Conservation (phyloP, 257 asterid species). For the Gentiana dahurica region DNA sequence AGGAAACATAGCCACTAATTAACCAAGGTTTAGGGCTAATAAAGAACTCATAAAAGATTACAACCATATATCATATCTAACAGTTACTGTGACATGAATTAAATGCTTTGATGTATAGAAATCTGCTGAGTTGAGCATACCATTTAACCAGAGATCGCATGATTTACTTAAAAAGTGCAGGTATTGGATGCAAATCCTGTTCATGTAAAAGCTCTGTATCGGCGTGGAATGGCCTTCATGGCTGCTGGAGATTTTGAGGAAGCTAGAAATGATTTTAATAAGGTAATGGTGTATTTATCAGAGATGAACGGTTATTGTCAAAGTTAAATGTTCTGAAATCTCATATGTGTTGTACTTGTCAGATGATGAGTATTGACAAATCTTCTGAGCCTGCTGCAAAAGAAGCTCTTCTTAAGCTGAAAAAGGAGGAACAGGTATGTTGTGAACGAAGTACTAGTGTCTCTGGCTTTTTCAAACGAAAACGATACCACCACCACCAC, state of each 20-base stretch:
- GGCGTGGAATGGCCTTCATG: slow-evolving; percentile 97
- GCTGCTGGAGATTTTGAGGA: slow-evolving; percentile 79
- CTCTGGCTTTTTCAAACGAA: not conserved
- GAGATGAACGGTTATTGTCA: too few species aligned
- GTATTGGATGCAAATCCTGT: slow-evolving; percentile 84
- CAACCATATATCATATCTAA: too few species aligned
- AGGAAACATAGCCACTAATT: too few species aligned
- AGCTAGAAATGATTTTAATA: slow-evolving; percentile 80
- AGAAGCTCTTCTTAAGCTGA: slow-evolving; percentile 78
- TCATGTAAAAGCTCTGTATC: slow-evolving; percentile 86
- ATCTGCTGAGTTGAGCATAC: not conserved
- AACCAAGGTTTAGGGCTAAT: too few species aligned
- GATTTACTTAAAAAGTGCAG: slow-evolving; percentile 22
- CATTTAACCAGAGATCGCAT: not conserved
- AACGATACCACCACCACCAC: too few species aligned
- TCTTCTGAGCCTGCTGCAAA: slow-evolving; percentile 70
- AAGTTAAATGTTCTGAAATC: not conserved
- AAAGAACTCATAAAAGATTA: too few species aligned
- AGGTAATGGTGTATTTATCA: slow-evolving; percentile 30
- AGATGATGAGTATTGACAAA: slow-evolving; percentile 81
- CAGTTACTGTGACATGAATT: not conserved
- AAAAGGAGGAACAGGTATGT: slow-evolving; percentile 88
- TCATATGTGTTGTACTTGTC: not conserved
- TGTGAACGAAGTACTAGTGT: not conserved
- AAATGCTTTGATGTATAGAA: not conserved